These are phyloP conservation scores for Piper betle DNA, from an alignment of 164 flowering plant species.

Conservation along the genomic window DNA sequence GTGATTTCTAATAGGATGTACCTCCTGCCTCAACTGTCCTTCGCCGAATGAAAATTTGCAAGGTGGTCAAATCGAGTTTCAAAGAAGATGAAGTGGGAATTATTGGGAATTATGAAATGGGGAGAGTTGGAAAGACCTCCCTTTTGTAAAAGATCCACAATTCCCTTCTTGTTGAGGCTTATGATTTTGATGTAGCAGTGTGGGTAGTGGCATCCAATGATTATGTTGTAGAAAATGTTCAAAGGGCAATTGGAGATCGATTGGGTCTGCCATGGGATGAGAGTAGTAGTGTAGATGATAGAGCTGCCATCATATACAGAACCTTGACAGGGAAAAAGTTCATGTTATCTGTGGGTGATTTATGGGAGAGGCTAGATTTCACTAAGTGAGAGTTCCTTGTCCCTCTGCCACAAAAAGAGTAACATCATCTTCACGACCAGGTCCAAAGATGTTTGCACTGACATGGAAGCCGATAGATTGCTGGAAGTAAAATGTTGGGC, in stretches of 20 bases:
- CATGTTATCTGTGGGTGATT: constrained; percentile 6
- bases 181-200: constrained; percentile 10
- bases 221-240: neutral
- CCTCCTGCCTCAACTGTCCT: too few species aligned
- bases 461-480: constrained; percentile 4
- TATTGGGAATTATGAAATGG: constrained; percentile 9
- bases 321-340: constrained; percentile 3
- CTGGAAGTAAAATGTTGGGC: constrained; percentile 3
- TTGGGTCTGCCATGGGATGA: neutral
- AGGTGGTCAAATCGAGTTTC: too few species aligned
- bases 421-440: constrained; percentile 7
- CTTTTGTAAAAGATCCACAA: constrained; percentile 11
- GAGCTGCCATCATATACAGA: neutral
- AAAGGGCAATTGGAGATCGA: neutral
- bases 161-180: neutral
- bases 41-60: too few species aligned
- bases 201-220: constrained; percentile 7
- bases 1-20: too few species aligned
- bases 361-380: constrained; percentile 8
- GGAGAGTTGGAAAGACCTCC: constrained; percentile 17
- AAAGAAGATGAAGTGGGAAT: constrained; percentile 8
- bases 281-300: neutral
- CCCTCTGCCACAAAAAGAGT: neutral
- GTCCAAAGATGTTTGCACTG: neutral
- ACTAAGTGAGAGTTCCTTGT: constrained; percentile 2